Evolutionary conservation across 306 rosid genomes (phyloP).

Genomic region (Trifolium repens): DNA sequence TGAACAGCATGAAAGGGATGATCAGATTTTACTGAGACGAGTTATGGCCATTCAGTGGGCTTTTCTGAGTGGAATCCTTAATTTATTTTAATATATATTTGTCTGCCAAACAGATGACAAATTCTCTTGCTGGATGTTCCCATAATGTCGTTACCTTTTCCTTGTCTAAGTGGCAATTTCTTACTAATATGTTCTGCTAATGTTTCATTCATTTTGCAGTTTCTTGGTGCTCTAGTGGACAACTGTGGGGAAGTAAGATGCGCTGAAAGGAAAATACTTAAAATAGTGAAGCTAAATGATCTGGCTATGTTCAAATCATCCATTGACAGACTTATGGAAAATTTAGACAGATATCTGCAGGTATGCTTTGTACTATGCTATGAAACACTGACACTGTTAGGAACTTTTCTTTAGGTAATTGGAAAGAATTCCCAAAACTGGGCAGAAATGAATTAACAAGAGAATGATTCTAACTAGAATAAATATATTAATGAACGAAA

Average conservation of each 20-base stretch:
- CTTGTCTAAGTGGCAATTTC: slow-evolving; percentile 5
- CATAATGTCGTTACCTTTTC: background rate
- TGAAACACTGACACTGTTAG: background rate
- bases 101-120: slow-evolving; percentile 4
- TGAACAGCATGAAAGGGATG: background rate
- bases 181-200: slow-evolving; percentile 3
- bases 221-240: slow-evolving; percentile 73
- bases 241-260: slow-evolving; percentile 56
- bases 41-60: slow-evolving; percentile 13
- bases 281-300: slow-evolving; percentile 61
- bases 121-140: slow-evolving; percentile 30
- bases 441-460: too few species aligned
- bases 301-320: slow-evolving; percentile 57
- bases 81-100: slow-evolving; percentile 13
- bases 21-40: slow-evolving; percentile 13
- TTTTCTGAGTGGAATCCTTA: slow-evolving; percentile 23
- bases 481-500: too few species aligned
- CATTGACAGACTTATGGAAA: slow-evolving; percentile 64
- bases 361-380: slow-evolving; percentile 44
- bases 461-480: too few species aligned
- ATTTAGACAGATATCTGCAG: slow-evolving; percentile 66
- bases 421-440: too few species aligned
- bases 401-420: too few species aligned
- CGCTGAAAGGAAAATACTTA: slow-evolving; percentile 66
- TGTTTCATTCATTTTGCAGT: slow-evolving; percentile 57